Base-by-base conservation (phyloP, 2,329 filamentous ascomycete species). In the Ceratocystis harringtonii region DNA sequence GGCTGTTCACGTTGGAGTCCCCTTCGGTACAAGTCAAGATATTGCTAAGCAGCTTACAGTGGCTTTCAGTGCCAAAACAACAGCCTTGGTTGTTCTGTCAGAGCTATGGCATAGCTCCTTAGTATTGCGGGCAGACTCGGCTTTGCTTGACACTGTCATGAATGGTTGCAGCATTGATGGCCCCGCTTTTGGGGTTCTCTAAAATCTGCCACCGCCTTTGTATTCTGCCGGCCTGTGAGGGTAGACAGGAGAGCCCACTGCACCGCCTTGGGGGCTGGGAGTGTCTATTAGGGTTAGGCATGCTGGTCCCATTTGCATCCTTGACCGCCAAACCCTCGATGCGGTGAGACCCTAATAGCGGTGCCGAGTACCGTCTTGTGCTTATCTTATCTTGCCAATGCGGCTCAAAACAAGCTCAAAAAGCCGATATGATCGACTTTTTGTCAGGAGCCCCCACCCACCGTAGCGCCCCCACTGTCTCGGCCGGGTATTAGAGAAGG, bases 381-480 rank as follows among this genome's bases (percentile, higher is more conserved):
- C 30, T 22, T 43, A 57, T 64, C 62, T 36, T 30, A 41, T 50
- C 36, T 64, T 41, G 28, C 3, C 1, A 15, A 36, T 64, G 50
- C 50, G 62, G 62, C 62, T 58, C 36, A 64, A 41, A 41, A 64
- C 32, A 58, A 64, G 62, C 48, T 64, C 62, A 57, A 52, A 36
- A 43, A 25, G 44, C 25, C 48, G 44, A 50, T 6, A 12, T 55
- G 50, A 55, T 55, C 50, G 50, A 55, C 22, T 30, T 57, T 30
- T 57, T 28, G 52, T 57, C 52, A 30, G 52, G 28, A 22, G 52
- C 25, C 52, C 50, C 50, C 50, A 55, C 50, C 17, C 50, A 28
- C 19, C 2, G 5, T 1, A 30, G 19, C 50, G 25, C 50, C 50
- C 50, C 52, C 52, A 30, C 52, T 3, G 12, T 28, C 22, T 22